Percentiles rank a stretch among this genome's conserved stretches.
Evolutionary conservation across 345 rosid genomes (phyloP).

Genomic region (Sonneratia caseolaris): DNA sequence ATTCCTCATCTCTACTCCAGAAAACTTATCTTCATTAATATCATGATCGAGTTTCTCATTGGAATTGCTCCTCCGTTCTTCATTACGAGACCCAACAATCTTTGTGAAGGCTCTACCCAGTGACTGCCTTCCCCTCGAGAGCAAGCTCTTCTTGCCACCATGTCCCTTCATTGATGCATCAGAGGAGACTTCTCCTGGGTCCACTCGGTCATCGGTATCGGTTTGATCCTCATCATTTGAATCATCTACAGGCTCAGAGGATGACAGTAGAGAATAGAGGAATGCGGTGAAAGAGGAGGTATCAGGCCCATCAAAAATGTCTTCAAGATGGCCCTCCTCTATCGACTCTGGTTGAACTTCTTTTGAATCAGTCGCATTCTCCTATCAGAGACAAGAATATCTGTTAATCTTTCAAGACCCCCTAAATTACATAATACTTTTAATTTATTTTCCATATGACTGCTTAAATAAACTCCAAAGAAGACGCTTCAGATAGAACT

Average conservation of each 20-base stretch:
- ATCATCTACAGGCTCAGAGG: constrained; percentile 41
- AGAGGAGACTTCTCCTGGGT: constrained; percentile 21
- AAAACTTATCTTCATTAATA: constrained; percentile 23
- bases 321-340: constrained; percentile 33
- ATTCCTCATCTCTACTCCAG: constrained; percentile 52
- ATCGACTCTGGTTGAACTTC: constrained; percentile 36
- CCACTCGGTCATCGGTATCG: constrained; percentile 27
- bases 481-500: background rate
- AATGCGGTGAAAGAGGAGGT: constrained; percentile 92
- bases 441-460: background rate
- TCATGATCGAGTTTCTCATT: constrained; percentile 25
- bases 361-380: constrained; percentile 34
- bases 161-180: constrained; percentile 41
- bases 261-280: constrained; percentile 67
- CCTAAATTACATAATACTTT: background rate
- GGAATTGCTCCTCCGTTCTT: constrained; percentile 36
- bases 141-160: constrained; percentile 44
- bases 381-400: constrained; percentile 25
- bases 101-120: constrained; percentile 44
- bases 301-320: constrained; percentile 63
- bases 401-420: background rate
- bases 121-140: constrained; percentile 68
- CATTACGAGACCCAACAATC: constrained; percentile 33
- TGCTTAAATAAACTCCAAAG: background rate
- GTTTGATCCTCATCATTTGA: constrained; percentile 27